Evolutionary conservation across 306 rosid species (phyloP).

Genomic region (Begonia peltatifolia): DNA sequence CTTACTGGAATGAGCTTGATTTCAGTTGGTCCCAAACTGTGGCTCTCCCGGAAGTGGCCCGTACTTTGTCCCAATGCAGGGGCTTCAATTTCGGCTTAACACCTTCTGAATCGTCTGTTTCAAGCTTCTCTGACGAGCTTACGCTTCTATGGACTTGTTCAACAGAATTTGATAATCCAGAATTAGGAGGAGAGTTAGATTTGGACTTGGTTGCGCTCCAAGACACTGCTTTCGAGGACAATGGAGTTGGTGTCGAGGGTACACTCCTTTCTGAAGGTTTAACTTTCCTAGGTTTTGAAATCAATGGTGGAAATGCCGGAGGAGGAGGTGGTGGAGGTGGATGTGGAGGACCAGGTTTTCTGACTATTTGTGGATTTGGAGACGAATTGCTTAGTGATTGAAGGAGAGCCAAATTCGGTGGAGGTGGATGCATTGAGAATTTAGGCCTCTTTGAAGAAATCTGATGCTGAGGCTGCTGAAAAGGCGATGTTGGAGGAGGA

Average conservation of each 20-base stretch:
- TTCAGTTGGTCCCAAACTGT: slow-evolving; percentile 98
- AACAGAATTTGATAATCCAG: slow-evolving; percentile 18
- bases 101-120: slow-evolving; percentile 52
- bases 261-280: slow-evolving; percentile 16
- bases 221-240: slow-evolving; percentile 10
- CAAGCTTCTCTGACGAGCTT: slow-evolving; percentile 40
- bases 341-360: slow-evolving; percentile 15
- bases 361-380: slow-evolving; percentile 5
- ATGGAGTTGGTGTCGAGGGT: slow-evolving; percentile 14
- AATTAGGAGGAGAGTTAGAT: slow-evolving; percentile 17
- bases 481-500: slow-evolving; percentile 14
- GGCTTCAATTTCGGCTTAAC: slow-evolving; percentile 78
- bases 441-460: slow-evolving; percentile 35
- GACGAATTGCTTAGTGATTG: slow-evolving; percentile 29
- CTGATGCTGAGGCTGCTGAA: neutral
- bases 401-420: slow-evolving; percentile 27
- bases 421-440: slow-evolving; percentile 46
- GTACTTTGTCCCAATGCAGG: slow-evolving; percentile 95
- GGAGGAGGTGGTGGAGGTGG: slow-evolving; percentile 22
- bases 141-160: slow-evolving; percentile 13
- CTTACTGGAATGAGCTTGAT: slow-evolving; percentile 96
- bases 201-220: slow-evolving; percentile 12
- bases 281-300: slow-evolving; percentile 9
- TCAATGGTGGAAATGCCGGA: slow-evolving; percentile 12
- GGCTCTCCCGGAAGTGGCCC: slow-evolving; percentile 90